phyloP scores from a whole-genome alignment of 345 rosid species.

The Diplotaxis tenuifolia region DNA sequence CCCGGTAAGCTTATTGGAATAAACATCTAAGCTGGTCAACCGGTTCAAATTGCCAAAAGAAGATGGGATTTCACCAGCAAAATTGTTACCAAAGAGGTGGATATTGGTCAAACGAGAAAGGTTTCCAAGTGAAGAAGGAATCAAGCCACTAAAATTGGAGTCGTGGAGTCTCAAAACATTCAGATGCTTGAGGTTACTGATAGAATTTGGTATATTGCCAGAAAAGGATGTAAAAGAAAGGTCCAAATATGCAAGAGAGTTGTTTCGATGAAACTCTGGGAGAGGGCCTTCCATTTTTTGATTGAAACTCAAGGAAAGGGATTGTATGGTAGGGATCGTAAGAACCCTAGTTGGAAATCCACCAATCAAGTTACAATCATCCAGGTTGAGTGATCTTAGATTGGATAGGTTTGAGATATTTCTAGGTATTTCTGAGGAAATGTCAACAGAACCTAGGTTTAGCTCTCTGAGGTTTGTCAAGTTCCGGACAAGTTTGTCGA shows the following conservation, averaged over 20 bases:
- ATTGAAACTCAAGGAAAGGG: neutral
- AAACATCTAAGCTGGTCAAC: neutral
- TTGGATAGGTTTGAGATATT: neutral
- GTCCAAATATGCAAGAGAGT: neutral
- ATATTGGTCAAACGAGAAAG: too few relatives aligned
- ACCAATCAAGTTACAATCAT: neutral
- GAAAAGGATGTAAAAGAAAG: neutral
- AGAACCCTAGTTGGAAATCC: neutral
- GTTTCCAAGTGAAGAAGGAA: neutral
- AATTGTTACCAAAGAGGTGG: too few relatives aligned
- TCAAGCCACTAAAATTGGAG: neutral
- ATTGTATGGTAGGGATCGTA: neutral
- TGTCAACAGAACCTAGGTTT: neutral
- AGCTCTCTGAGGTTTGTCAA: neutral
- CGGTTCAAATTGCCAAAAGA: neutral
- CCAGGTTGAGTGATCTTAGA: neutral
- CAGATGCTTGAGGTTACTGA: neutral
- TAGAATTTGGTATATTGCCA: neutral
- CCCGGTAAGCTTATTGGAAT: neutral
- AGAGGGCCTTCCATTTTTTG: neutral
- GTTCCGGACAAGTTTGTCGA: neutral
- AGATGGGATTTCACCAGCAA: neutral
- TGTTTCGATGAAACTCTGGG: slow-evolving; percentile 9
- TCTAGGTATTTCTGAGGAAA: slow-evolving; percentile 14
- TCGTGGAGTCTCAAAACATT: neutral